Evolutionary conservation across 805 yeast species (phyloP), one percentile per base, ranked within the genome.

Genomic region (Nakazawaea ernobii): DNA sequence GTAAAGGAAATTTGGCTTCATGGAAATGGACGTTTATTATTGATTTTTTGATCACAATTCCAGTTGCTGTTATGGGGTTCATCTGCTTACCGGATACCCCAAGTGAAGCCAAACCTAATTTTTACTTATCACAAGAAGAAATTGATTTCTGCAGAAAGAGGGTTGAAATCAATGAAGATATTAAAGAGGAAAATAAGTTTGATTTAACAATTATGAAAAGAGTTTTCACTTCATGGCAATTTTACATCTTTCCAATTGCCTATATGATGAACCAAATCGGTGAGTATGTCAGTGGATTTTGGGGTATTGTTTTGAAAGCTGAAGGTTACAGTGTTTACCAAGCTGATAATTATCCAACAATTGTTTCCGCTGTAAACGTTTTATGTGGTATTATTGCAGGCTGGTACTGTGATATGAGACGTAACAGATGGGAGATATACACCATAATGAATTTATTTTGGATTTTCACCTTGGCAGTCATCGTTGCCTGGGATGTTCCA

Each of bases 1-100:
- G 77, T 46, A 58, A 53, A 17, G 59, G 61, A n/a, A 82, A 82
- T 0, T 58, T 80, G 13, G 69, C 71, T 3, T 86, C 86, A 7
- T 80, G 85, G 85, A 70, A 82, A 59, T 80, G 86, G 86, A 59
- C 80, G n/a, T 82, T 79, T 56, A 75, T 82, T 39, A 77, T 81
- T 51, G 85, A 81, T 60, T 80, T 78, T 53, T 55, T 77, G 30
- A 69, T 80, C 39, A 79, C 86, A 0, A 55, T 80, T 3, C 84
- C 84, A 1, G 74, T 81, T 46, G 74, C 77, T 3, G 33, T 79
- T 4, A 79, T 74, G 52, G 86, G 87, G 1, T 68, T 77, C 35
- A 41, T 82, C 2, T 73, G 73, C 47, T 78, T 81, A 58, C 87
- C 87, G 10, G 84, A 80, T 55, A 57, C 67, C 29, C 61, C 63